Evolutionary conservation across 2,329 filamentous ascomycete genomes (phyloP).

Genomic region (Didymella sp.): DNA sequence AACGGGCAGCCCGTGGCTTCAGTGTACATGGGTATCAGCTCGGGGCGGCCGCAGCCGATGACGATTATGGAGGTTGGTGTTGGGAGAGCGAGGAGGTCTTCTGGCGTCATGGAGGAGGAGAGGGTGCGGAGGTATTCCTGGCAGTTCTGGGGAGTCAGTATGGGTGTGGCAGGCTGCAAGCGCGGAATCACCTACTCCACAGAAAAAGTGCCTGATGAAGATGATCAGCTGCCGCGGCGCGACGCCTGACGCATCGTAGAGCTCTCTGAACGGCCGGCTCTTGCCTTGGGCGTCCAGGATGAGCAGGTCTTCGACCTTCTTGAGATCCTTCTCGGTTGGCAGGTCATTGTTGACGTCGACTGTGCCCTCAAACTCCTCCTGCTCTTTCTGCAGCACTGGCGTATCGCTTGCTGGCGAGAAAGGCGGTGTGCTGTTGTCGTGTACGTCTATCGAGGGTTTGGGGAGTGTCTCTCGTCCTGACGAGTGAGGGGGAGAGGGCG

Average conservation of each 20-base stretch:
- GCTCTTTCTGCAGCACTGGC: slow-evolving; percentile 40
- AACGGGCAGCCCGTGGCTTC: slow-evolving; percentile 69
- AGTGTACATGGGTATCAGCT: slow-evolving; percentile 71
- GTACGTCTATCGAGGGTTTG: slow-evolving; percentile 28
- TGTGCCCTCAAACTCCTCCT: slow-evolving; percentile 45
- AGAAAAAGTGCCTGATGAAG: slow-evolving; percentile 82
- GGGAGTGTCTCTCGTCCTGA: slow-evolving; percentile 24
- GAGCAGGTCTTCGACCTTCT: slow-evolving; percentile 41
- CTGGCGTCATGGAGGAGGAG: slow-evolving; percentile 61
- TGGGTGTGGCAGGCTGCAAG: background rate
- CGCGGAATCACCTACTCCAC: slow-evolving; percentile 66
- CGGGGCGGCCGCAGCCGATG: slow-evolving; percentile 74
- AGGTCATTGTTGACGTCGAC: slow-evolving; percentile 49
- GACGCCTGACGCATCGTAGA: slow-evolving; percentile 45
- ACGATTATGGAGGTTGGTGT: slow-evolving; percentile 68
- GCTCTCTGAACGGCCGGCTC: slow-evolving; percentile 46
- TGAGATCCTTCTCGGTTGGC: slow-evolving; percentile 42
- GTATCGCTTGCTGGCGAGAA: slow-evolving; percentile 45
- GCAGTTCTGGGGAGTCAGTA: slow-evolving; percentile 65
- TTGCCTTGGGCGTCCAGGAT: slow-evolving; percentile 48
- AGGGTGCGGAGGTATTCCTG: slow-evolving; percentile 75
- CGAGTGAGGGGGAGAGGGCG: slow-evolving; percentile 38
- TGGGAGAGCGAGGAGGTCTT: slow-evolving; percentile 57
- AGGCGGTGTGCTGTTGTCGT: slow-evolving; percentile 32
- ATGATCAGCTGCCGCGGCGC: slow-evolving; percentile 67